phyloP scores from a whole-genome alignment of 1,284 basidiomycete species.

The Tilletia indica region DNA sequence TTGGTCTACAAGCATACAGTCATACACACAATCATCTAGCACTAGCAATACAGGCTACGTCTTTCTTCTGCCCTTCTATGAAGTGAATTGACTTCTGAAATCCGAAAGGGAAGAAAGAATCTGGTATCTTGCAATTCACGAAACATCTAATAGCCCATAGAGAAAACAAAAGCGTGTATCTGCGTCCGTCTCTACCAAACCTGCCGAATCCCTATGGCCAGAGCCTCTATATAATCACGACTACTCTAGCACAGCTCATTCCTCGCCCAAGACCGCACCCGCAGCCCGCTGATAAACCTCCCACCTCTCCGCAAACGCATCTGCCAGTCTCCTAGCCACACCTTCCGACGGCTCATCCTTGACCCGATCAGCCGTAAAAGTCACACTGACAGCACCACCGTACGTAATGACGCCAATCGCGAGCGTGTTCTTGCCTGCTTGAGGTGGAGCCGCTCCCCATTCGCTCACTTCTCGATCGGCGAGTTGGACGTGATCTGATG shows the following conservation, averaged over 20 bases:
- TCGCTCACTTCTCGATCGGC: slow-evolving; percentile 35
- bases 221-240: too few species aligned
- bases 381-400: slow-evolving; percentile 37
- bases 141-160: too few species aligned
- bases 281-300: slow-evolving; percentile 26
- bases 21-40: neutral
- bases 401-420: slow-evolving; percentile 54
- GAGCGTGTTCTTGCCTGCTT: slow-evolving; percentile 45
- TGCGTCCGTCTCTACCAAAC: too few species aligned
- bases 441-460: slow-evolving; percentile 47
- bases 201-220: too few species aligned
- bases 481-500: slow-evolving; percentile 34
- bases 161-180: too few species aligned
- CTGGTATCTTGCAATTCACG: too few species aligned
- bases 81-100: too few species aligned
- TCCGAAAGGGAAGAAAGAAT: too few species aligned
- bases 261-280: neutral
- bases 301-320: slow-evolving; percentile 37
- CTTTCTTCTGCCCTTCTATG: slow-evolving; percentile 24
- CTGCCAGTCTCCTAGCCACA: slow-evolving; percentile 36
- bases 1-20: neutral
- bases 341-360: slow-evolving; percentile 31
- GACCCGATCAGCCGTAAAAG: slow-evolving; percentile 47
- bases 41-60: neutral
- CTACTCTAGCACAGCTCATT: too few species aligned